Base-by-base conservation (phyloP, 1,139 yeast genomes). In the Hansenula sp. region DNA sequence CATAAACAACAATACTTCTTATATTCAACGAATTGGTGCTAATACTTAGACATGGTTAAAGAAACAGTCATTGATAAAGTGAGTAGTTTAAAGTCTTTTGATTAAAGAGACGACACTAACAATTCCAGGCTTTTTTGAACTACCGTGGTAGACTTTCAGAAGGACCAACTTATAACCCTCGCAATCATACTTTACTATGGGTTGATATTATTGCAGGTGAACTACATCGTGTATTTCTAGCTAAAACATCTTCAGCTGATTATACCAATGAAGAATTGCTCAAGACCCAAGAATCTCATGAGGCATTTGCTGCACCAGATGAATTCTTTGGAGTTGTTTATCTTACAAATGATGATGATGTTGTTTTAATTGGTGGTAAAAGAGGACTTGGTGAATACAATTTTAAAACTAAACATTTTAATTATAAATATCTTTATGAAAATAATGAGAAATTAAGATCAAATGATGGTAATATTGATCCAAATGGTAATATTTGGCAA, bases 401-500 rank as follows among this genome's bases (percentile, higher is more conserved):
- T 51, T 73, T 82, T 47, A 44, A 43, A 9, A 67, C 73, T 4
- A 56, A 62, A 3, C 47, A 60, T 22, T 69, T 81, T 58, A 62
- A 66, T 32, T 71, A 70, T 47, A 56, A 75, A 30, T 59, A 68
- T 33, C 53, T 62, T 36, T 82, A 73, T 53, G 76, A 82, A 4
- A 51, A 59, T 37, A 52, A 53, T 24, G 62, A 57, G 9, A 57
- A 61, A 21, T 60, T 81, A 52, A 68, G 94, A 53, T 79, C 89
- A 17, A 84, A 84, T 52, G 94, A 84, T 55, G 92, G 90, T 0
- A 74, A 77, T 37, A 71, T 83, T 36, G 84, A 82, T 41, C 82
- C 83, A 2, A 67, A 77, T 60, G 90, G 92, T 0, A 70, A 79
- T 47, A 69, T 83, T 40, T 81, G 84, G 76, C 71, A 82, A 40